phyloP scores from a whole-genome alignment of 2,329 filamentous ascomycete genomes.

The Curvularia sp. region DNA sequence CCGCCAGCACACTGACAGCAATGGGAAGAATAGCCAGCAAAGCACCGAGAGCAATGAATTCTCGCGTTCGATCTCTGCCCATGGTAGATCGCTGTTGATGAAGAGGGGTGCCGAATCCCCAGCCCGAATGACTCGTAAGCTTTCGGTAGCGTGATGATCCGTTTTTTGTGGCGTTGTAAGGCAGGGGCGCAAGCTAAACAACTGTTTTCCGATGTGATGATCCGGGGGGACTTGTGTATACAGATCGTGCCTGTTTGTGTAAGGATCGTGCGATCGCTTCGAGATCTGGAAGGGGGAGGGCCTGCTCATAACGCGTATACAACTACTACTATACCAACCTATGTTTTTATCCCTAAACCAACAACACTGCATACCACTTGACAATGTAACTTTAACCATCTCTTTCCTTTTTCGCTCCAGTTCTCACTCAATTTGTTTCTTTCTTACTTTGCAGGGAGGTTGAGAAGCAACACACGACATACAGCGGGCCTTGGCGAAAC shows the following conservation, averaged over 20 bases:
- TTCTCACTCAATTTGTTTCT: no score
- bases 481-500: no score
- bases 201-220: not conserved
- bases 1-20: conserved; percentile 3
- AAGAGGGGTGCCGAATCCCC: not conserved
- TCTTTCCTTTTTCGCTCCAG: no score
- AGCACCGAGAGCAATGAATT: not conserved
- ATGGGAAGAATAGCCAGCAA: conserved; percentile 2
- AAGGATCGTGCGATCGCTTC: not conserved
- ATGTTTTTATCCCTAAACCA: no score
- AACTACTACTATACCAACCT: not conserved
- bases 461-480: no score
- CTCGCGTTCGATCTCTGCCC: conserved; percentile 1
- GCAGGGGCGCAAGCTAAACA: not conserved
- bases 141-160: not conserved
- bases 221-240: not conserved
- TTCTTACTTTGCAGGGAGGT: no score
- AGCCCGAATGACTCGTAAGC: conserved; percentile 2
- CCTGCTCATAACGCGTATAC: no score
- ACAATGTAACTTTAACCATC: no score
- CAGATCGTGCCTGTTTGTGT: no score
- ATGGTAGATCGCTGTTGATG: not conserved
- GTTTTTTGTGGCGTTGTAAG: not conserved
- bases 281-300: not conserved
- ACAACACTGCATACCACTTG: no score